Conservation (phyloP, 768 basidiomycete genomes). For the Dioszegia crocea region DNA sequence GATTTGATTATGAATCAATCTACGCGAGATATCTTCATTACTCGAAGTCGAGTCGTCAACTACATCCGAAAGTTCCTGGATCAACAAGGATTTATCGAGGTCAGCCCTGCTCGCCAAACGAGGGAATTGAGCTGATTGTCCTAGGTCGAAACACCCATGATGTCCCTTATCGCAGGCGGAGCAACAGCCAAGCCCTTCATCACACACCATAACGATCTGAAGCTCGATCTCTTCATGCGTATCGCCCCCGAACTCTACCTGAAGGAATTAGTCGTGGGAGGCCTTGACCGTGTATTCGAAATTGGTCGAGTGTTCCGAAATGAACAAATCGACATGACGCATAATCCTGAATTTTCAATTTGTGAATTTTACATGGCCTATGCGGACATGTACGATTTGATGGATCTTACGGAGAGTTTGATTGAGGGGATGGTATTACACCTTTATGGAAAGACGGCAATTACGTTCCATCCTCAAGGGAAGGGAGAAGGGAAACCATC, state of each 20-base stretch:
- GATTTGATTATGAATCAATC: slow-evolving; percentile 92
- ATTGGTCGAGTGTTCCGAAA: slow-evolving; percentile 98
- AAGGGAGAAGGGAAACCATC: slow-evolving; percentile 63
- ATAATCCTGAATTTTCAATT: slow-evolving; percentile 98
- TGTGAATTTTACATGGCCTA: slow-evolving; percentile 99
- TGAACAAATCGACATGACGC: slow-evolving; percentile 96
- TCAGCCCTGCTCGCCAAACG: slow-evolving; percentile 14
- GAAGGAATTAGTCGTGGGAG: slow-evolving; percentile 95
- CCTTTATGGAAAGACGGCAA: slow-evolving; percentile 69
- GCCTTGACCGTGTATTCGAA: slow-evolving; percentile 95
- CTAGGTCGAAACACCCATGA: slow-evolving; percentile 96
- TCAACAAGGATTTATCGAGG: slow-evolving; percentile 85
- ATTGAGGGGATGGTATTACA: slow-evolving; percentile 85
- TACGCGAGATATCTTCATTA: slow-evolving; percentile 84
- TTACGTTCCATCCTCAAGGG: slow-evolving; percentile 89
- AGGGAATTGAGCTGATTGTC: not conserved
- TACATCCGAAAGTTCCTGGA: slow-evolving; percentile 89
- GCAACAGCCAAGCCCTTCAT: slow-evolving; percentile 98
- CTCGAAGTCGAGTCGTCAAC: slow-evolving; percentile 82
- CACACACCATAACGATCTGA: slow-evolving; percentile 97
- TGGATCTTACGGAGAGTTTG: slow-evolving; percentile 92
- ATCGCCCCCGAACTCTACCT: slow-evolving; percentile 97
- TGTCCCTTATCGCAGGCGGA: slow-evolving; percentile 90
- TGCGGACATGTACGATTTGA: slow-evolving; percentile 96
- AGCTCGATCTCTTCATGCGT: slow-evolving; percentile 93